Evolutionary conservation across 495 filamentous ascomycete species (phyloP).

Genomic region (Xylaria nigripes): DNA sequence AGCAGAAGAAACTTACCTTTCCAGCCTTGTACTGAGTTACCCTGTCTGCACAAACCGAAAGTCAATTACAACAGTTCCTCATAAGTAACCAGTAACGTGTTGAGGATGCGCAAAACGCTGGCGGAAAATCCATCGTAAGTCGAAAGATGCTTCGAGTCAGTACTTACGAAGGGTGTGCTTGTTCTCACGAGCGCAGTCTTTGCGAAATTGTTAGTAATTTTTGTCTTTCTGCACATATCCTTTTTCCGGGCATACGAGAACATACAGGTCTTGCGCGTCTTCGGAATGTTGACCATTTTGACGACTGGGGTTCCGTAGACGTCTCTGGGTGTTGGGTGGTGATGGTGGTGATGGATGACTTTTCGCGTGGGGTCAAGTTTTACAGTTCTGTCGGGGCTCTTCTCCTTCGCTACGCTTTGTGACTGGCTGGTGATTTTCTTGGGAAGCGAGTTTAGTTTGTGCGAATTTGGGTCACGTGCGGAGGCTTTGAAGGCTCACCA

Average conservation of each 20-base stretch:
- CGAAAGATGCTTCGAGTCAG: not conserved
- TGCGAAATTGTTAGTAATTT: not conserved
- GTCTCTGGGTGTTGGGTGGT: conserved; percentile 11
- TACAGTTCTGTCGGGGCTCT: not conserved
- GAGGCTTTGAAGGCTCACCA: conserved; percentile 5
- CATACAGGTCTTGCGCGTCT: conserved; percentile 32
- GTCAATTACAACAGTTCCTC: not conserved
- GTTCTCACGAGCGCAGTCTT: conserved; percentile 16
- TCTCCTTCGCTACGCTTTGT: conserved; percentile 6
- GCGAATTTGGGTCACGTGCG: conserved; percentile 6
- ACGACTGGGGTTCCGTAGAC: conserved; percentile 19
- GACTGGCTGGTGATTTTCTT: conserved; percentile 9
- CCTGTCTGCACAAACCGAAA: conserved; percentile 45
- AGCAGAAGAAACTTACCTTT: conserved; percentile 46
- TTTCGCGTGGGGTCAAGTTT: conserved; percentile 11
- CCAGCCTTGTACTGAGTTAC: conserved; percentile 96
- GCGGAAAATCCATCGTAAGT: not conserved
- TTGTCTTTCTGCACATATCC: not conserved
- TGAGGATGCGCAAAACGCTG: not conserved
- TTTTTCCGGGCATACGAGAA: not conserved
- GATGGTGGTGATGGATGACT: conserved; percentile 15
- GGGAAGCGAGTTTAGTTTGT: conserved; percentile 11
- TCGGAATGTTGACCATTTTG: conserved; percentile 36
- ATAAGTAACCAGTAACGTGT: not conserved
- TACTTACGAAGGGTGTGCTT: conserved; percentile 54